These are phyloP conservation scores for Vitis rotundifolia DNA, from an alignment of 164 flowering plant species.

Conservation along the genomic window DNA sequence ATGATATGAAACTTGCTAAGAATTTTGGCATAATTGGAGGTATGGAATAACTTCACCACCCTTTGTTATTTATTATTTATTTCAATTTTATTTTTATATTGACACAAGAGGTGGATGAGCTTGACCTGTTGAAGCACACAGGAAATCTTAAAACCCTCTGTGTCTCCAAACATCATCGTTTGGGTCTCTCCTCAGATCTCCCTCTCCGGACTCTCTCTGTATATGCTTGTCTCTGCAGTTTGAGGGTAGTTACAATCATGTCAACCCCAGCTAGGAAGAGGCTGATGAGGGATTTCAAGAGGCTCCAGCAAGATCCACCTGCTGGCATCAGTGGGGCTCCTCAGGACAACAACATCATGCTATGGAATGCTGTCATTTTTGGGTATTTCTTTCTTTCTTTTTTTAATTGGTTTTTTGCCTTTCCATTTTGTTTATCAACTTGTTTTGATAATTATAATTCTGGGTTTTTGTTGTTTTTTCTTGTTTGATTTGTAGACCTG, in stretches of 20 bases:
- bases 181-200: too few species aligned
- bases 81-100: too few species aligned
- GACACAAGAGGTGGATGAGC: too few species aligned
- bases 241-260: slow-evolving; percentile 28
- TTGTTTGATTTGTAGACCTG: slow-evolving; percentile 73
- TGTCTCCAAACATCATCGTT: too few species aligned
- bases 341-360: slow-evolving; percentile 88
- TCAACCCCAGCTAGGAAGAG: slow-evolving; percentile 90
- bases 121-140: too few species aligned
- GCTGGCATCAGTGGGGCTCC: slow-evolving; percentile 96
- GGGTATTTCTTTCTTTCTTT: slow-evolving; percentile 40
- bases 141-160: too few species aligned
- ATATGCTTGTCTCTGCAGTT: too few species aligned
- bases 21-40: too few species aligned
- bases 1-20: too few species aligned
- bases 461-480: slow-evolving; percentile 14
- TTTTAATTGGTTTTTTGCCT: not conserved
- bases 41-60: too few species aligned
- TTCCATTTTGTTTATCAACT: slow-evolving; percentile 7
- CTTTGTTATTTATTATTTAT: too few species aligned
- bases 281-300: slow-evolving; percentile 92
- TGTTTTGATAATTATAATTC: slow-evolving; percentile 3
- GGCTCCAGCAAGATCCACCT: slow-evolving; percentile 91
- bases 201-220: too few species aligned
- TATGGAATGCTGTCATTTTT: slow-evolving; percentile 91